phyloP scores from a whole-genome alignment of 768 basidiomycete species.

The Xerocomellus dryophilus region DNA sequence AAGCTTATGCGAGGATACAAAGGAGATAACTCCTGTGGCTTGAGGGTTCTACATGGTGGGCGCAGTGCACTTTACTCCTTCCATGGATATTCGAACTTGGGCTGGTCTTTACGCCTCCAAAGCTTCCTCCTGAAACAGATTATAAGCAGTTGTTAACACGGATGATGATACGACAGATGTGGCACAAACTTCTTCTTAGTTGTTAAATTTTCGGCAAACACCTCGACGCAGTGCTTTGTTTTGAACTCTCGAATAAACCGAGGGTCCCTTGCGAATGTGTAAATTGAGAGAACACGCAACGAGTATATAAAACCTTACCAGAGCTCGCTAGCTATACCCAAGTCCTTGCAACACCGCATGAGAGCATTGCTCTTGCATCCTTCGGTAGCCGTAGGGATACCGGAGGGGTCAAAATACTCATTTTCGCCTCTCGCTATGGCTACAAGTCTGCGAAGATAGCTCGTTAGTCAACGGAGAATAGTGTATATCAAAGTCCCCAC shows the following conservation, averaged over 20 bases:
- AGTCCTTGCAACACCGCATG: slow-evolving; percentile 96
- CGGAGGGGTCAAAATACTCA: slow-evolving; percentile 89
- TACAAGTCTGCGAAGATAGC: slow-evolving; percentile 57
- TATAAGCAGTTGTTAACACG: slow-evolving; percentile 1
- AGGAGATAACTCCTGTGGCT: too few species aligned
- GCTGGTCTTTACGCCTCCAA: slow-evolving; percentile 84
- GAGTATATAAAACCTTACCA: slow-evolving; percentile 53
- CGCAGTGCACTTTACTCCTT: slow-evolving; percentile 53
- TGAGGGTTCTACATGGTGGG: not conserved
- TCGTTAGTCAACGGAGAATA: not conserved
- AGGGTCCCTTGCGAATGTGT: slow-evolving; percentile 67
- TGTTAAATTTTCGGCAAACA: slow-evolving; percentile 77
- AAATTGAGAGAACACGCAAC: not conserved
- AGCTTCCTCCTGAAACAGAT: slow-evolving; percentile 69
- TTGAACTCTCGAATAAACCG: slow-evolving; percentile 95
- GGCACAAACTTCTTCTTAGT: slow-evolving; percentile 86
- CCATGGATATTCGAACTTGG: slow-evolving; percentile 85
- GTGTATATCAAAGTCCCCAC: slow-evolving; percentile 39
- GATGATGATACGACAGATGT: too few species aligned
- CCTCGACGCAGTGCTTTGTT: slow-evolving; percentile 73
- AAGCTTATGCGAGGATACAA: not conserved
- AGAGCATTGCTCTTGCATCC: slow-evolving; percentile 95
- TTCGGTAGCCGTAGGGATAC: slow-evolving; percentile 91
- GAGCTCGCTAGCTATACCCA: slow-evolving; percentile 93
- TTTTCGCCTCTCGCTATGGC: slow-evolving; percentile 93